phyloP scores from a whole-genome alignment of 345 rosid species.

The Acer campestre region DNA sequence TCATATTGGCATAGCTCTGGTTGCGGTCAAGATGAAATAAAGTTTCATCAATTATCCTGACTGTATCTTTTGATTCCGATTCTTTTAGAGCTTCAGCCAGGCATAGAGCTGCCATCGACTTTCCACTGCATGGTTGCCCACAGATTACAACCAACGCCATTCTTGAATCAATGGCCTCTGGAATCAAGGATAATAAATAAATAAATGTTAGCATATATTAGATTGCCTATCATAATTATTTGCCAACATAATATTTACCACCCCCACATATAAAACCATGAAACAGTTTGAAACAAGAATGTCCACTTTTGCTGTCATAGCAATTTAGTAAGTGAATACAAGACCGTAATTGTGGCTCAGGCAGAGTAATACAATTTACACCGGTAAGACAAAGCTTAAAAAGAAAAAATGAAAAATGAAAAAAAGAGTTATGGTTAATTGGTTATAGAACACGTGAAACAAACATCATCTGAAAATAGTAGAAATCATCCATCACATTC shows the following conservation, averaged over 20 bases:
- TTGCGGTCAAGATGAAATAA: conserved; percentile 89
- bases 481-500: not conserved
- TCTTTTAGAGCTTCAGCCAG: conserved; percentile 70
- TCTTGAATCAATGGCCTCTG: not conserved
- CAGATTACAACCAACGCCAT: conserved; percentile 95
- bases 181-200: not conserved
- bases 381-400: not conserved
- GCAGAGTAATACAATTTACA: not conserved
- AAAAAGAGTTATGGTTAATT: not conserved
- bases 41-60: conserved; percentile 70
- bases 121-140: conserved; percentile 97
- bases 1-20: conserved; percentile 86
- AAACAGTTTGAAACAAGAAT: not conserved
- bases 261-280: not conserved
- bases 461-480: too few relatives aligned
- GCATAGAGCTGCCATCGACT: conserved; percentile 66
- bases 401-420: not conserved
- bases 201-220: not conserved
- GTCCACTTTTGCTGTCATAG: not conserved
- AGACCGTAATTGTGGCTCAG: not conserved
- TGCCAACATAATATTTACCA: too few relatives aligned
- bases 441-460: too few relatives aligned
- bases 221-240: not conserved
- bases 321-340: not conserved
- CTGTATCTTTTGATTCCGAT: conserved; percentile 56